phyloP scores from a whole-genome alignment of 2,329 filamentous ascomycete genomes.

The Bipolaris bicolor region DNA sequence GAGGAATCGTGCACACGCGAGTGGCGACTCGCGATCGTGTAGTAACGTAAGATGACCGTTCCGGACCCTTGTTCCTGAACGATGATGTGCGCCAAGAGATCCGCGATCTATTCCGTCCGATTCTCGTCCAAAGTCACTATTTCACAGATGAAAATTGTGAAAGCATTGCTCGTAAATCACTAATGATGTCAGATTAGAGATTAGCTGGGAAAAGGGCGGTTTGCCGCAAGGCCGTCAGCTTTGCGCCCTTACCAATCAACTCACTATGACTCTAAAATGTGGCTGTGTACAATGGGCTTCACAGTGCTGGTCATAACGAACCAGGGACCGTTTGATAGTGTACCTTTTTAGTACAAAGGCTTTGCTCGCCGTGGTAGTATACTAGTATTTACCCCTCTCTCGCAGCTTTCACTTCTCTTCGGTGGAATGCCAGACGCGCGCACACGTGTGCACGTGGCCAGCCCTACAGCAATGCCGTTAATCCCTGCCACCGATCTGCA shows the following conservation, averaged over 20 bases:
- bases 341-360: background rate
- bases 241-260: conserved; percentile 46
- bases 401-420: background rate
- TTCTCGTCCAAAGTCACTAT: conserved; percentile 15
- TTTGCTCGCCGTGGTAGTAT: background rate
- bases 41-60: conserved; percentile 8
- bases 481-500: conserved; percentile 28
- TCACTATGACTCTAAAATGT: conserved; percentile 44
- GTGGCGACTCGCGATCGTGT: conserved; percentile 23
- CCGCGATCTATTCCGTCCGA: conserved; percentile 21
- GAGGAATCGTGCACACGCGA: conserved; percentile 3
- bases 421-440: conserved; percentile 34
- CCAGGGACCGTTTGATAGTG: background rate
- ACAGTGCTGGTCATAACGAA: conserved; percentile 16
- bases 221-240: conserved; percentile 3
- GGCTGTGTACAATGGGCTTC: conserved; percentile 26
- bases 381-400: background rate
- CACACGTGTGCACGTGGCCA: conserved; percentile 46
- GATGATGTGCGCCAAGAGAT: conserved; percentile 43
- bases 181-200: background rate
- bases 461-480: conserved; percentile 20
- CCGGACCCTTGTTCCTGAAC: conserved; percentile 34
- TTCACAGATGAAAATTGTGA: conserved; percentile 10
- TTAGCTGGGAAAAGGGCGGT: conserved; percentile 28
- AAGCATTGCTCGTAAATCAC: background rate